Conservation (phyloP, 805 yeast species). For the Candida gorgasii region DNA sequence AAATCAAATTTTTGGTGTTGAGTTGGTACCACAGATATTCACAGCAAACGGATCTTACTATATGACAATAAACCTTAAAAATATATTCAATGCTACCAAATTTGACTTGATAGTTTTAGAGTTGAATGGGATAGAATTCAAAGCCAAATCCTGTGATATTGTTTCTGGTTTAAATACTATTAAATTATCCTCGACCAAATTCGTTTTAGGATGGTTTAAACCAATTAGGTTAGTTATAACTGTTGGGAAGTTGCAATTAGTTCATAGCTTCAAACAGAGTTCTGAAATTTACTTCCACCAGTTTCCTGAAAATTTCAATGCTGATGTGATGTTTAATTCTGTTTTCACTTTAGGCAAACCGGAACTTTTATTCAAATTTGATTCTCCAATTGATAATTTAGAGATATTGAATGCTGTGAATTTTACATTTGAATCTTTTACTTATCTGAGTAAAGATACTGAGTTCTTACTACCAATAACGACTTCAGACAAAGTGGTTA, state of each 20-base stretch:
- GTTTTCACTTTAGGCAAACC: conserved; percentile 11
- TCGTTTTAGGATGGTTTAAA: conserved; percentile 24
- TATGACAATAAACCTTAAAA: conserved; percentile 34
- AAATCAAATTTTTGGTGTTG: conserved; percentile 25
- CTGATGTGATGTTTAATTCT: conserved; percentile 3
- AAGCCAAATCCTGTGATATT: conserved; percentile 1
- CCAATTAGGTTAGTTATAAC: conserved; percentile 18
- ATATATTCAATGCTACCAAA: conserved; percentile 26
- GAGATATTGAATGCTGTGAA: background rate
- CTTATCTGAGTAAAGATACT: background rate
- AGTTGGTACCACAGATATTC: conserved; percentile 38
- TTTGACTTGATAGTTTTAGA: conserved; percentile 23
- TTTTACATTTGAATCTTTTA: conserved; percentile 1
- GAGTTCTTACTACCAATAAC: conserved; percentile 5
- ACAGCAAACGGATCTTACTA: conserved; percentile 33
- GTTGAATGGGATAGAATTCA: conserved; percentile 18
- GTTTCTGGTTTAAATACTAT: conserved; percentile 2
- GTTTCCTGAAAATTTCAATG: conserved; percentile 5
- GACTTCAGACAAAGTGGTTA: conserved; percentile 1
- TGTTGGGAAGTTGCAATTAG: conserved; percentile 21
- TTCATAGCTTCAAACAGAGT: conserved; percentile 14
- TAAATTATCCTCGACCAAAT: conserved; percentile 12
- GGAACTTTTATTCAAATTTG: conserved; percentile 8
- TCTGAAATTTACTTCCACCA: conserved; percentile 10
- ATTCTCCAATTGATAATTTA: conserved; percentile 1